These are phyloP conservation scores for Globisporangium middletonii DNA, from an alignment of 352 stramenopile genomes.

Conservation along the genomic window DNA sequence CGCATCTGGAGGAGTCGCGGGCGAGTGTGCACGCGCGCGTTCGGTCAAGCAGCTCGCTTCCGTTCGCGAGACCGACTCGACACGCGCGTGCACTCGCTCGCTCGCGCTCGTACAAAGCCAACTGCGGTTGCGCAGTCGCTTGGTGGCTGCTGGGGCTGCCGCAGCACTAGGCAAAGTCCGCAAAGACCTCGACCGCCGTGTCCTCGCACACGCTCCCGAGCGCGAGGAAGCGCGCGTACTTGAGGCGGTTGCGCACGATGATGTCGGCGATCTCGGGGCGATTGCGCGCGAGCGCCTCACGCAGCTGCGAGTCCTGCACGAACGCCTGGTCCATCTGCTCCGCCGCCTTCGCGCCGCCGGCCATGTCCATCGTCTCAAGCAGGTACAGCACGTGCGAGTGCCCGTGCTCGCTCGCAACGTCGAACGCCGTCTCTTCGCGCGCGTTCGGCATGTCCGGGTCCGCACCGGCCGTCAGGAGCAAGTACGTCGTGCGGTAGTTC, in stretches of 20 bases:
- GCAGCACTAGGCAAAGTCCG: slow-evolving; percentile 18
- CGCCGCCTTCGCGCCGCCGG: slow-evolving; percentile 38
- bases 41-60: neutral
- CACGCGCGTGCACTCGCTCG: neutral
- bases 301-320: slow-evolving; percentile 53
- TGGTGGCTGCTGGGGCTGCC: no score
- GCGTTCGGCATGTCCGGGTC: slow-evolving; percentile 84
- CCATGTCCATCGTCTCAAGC: slow-evolving; percentile 73
- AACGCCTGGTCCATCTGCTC: slow-evolving; percentile 62
- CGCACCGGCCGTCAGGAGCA: slow-evolving; percentile 74
- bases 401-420: slow-evolving; percentile 58
- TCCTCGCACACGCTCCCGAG: slow-evolving; percentile 60
- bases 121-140: neutral
- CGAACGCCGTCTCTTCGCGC: slow-evolving; percentile 71
- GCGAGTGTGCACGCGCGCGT: neutral
- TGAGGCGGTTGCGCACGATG: slow-evolving; percentile 75
- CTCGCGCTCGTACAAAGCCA: neutral
- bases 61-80: neutral
- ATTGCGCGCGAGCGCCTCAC: slow-evolving; percentile 51
- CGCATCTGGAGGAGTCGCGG: neutral
- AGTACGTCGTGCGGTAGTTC: slow-evolving; percentile 72
- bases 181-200: slow-evolving; percentile 36
- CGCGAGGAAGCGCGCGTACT: slow-evolving; percentile 58
- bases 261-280: slow-evolving; percentile 63
- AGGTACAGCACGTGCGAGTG: slow-evolving; percentile 73